Percentiles rank a stretch among this genome's conserved stretches.
Conservation (phyloP, 169 alveolate species). For the Plasmodium gallinaceum region DNA sequence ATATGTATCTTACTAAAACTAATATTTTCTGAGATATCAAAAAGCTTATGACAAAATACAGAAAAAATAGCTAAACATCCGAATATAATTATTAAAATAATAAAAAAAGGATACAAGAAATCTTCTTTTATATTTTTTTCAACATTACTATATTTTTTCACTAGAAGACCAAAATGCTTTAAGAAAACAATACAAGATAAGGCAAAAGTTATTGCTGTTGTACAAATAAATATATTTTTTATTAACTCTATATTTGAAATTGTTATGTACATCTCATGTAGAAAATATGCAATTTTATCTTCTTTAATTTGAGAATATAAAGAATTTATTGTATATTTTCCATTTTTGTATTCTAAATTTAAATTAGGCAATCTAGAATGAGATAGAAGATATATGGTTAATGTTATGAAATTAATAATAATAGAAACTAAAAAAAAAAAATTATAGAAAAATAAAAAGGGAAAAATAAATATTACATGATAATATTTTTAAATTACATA, state of each 20-base stretch:
- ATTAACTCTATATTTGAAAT: slow-evolving; percentile 33
- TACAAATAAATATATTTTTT: slow-evolving; percentile 15
- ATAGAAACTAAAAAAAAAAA: slow-evolving; percentile 20
- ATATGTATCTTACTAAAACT: slow-evolving; percentile 22
- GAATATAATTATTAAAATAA: slow-evolving; percentile 39
- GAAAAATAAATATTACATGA: neutral
- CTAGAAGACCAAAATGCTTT: slow-evolving; percentile 44
- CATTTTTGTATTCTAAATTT: slow-evolving; percentile 6
- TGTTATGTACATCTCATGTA: slow-evolving; percentile 1
- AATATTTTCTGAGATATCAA: slow-evolving; percentile 40
- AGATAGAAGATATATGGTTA: slow-evolving; percentile 18
- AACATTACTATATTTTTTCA: slow-evolving; percentile 66
- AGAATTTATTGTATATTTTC: slow-evolving; percentile 20
- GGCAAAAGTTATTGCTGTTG: slow-evolving; percentile 24
- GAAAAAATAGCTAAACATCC: slow-evolving; percentile 54
- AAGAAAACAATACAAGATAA: slow-evolving; percentile 25
- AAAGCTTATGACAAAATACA: slow-evolving; percentile 35
- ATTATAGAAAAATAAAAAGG: slow-evolving; percentile 1
- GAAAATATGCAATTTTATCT: slow-evolving; percentile 16
- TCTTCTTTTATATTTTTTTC: slow-evolving; percentile 61
- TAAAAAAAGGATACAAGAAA: slow-evolving; percentile 47
- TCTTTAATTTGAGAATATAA: neutral
- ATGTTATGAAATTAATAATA: slow-evolving; percentile 8
- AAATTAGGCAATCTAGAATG: slow-evolving; percentile 25
- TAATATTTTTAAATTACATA: neutral